Base-by-base conservation (phyloP, 768 basidiomycete species). In the Phallus indusiatus region DNA sequence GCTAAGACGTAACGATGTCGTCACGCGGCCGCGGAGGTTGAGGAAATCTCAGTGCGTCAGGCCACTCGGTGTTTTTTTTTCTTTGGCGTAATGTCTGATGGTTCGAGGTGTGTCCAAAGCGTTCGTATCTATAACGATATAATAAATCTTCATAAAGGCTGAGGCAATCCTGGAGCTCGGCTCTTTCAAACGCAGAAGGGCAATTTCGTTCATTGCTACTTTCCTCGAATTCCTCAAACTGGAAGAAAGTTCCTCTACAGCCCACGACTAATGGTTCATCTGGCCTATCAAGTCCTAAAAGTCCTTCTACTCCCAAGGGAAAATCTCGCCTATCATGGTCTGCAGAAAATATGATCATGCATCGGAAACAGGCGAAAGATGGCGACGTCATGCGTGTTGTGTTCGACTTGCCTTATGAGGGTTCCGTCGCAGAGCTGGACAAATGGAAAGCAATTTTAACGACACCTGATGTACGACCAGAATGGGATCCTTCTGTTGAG, bases 401-500 rank as follows among this genome's bases (percentile, higher is more conserved):
- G 9, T 77, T 94, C 52, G 94, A 97, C 66, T 78, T 94, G 9
- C 80, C 85, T 7, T 71, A 76, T 8, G 84, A 84, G n/a, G 83
- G 85, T 37, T 75, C 76, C 37, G 67, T 75, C 3, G 72, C 80
- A 12, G 78, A 83, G 16, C 74, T 94, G 60, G 89, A 90, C 55
- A 75, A 87, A 47, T 90, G 86, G 90, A 86, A 85, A 68, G 81
- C 88, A 21, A 81, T 91, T 8, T 72, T 98, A 50, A 78, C 80
- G 1, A 94, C 93, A 1, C 89, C 93, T 0, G 94, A 97, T 70
- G 76, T 94, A 21, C 75, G 92, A 62, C 84, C 87, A 68, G 86
- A 91, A 66, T 92, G 93, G 94, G 95, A 97, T 70, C 90, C 91
- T 21, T 87, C 94, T 37, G 95, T 96, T 17, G 90, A 94, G 63